phyloP scores from a whole-genome alignment of 768 basidiomycete species.

The Trametes cinnabarina region DNA sequence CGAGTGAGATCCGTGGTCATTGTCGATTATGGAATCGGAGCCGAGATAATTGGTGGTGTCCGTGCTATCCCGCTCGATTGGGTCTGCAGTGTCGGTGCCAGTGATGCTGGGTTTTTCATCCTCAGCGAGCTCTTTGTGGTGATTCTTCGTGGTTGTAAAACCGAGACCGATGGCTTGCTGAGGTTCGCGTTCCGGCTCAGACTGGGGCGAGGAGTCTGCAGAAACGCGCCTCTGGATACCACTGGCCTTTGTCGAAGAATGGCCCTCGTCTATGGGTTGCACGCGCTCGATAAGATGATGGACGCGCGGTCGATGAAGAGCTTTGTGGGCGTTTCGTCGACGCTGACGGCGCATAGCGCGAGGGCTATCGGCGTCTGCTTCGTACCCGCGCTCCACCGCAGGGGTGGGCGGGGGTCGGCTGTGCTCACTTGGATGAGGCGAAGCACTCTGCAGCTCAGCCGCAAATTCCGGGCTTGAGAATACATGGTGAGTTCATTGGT shows the following conservation, averaged over 20 bases:
- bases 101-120: neutral
- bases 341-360: neutral
- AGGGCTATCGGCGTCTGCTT: constrained; percentile 3
- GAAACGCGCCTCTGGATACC: neutral
- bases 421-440: no score
- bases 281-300: neutral
- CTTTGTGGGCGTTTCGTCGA: neutral
- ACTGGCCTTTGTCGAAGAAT: neutral
- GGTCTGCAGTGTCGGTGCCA: no score
- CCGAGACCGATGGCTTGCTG: neutral
- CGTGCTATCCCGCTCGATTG: neutral
- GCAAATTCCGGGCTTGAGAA: neutral
- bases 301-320: neutral
- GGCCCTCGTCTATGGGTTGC: neutral
- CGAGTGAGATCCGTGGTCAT: neutral
- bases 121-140: neutral
- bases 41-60: neutral
- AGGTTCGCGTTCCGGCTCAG: neutral
- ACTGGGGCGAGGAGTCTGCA: neutral
- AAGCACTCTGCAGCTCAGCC: neutral
- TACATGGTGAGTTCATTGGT: neutral
- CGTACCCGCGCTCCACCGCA: neutral
- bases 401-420: neutral
- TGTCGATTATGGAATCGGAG: neutral
- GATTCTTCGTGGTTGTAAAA: neutral